Evolutionary conservation across 2,329 filamentous ascomycete species (phyloP).

Genomic region (Penicillium expansum): DNA sequence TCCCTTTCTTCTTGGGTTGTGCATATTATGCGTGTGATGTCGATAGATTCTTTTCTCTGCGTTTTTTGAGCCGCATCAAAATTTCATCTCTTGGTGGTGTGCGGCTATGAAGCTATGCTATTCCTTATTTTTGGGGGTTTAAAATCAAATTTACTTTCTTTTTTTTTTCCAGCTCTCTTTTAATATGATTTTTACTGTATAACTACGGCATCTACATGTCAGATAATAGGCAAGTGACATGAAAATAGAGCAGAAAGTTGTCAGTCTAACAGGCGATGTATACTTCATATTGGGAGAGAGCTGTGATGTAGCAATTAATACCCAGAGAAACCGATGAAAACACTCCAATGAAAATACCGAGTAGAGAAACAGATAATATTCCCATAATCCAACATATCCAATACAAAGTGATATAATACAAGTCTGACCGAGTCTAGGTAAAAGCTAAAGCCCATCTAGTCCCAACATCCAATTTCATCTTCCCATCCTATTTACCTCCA

Average conservation of each 20-base stretch:
- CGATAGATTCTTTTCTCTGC: background rate
- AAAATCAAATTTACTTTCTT: background rate
- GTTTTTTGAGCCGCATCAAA: conserved; percentile 2
- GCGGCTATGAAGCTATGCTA: conserved; percentile 2
- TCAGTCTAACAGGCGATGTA: no score
- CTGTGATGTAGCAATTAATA: background rate
- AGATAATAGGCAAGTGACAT: background rate
- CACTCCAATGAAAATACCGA: background rate
- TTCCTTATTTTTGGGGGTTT: background rate
- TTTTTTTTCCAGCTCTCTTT: background rate
- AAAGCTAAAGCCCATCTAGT: background rate
- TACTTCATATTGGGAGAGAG: background rate
- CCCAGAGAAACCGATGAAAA: background rate
- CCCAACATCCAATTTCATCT: background rate
- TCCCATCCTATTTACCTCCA: conserved; percentile 20
- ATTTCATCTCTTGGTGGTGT: background rate
- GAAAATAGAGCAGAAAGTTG: background rate
- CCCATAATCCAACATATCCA: background rate
- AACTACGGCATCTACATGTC: background rate
- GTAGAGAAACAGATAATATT: background rate
- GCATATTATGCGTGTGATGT: conserved; percentile 1
- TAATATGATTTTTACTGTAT: no score
- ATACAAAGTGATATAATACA: background rate
- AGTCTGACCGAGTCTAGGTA: background rate
- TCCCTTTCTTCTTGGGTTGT: background rate